Conservation (phyloP, 1,139 yeast genomes). For the Pichia sp. region DNA sequence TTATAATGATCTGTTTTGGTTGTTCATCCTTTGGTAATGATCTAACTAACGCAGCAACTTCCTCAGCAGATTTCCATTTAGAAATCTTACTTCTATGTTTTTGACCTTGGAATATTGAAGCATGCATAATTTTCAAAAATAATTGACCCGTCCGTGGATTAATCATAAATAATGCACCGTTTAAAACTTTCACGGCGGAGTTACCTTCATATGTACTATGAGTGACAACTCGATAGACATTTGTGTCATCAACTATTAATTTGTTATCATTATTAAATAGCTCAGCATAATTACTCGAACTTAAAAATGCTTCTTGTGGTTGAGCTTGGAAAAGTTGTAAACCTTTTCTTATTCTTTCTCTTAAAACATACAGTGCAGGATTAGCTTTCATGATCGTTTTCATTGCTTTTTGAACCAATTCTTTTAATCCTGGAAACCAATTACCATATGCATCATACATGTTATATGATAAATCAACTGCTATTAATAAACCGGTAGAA, state of each 20-base stretch:
- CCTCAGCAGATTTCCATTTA: slow-evolving; percentile 98
- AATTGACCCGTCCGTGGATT: slow-evolving; percentile 89
- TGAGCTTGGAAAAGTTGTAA: slow-evolving; percentile 89
- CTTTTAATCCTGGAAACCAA: slow-evolving; percentile 95
- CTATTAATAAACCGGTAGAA: slow-evolving; percentile 86
- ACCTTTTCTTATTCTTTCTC: slow-evolving; percentile 93
- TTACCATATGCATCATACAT: slow-evolving; percentile 96
- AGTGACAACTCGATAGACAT: slow-evolving; percentile 89
- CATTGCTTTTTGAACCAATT: slow-evolving; percentile 87
- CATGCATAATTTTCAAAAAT: slow-evolving; percentile 82
- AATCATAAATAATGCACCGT: slow-evolving; percentile 86
- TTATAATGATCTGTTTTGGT: slow-evolving; percentile 85
- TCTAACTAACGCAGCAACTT: slow-evolving; percentile 83
- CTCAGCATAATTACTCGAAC: slow-evolving; percentile 86
- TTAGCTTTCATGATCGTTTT: slow-evolving; percentile 89
- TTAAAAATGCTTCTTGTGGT: slow-evolving; percentile 86
- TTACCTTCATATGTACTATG: slow-evolving; percentile 94
- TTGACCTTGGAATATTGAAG: slow-evolving; percentile 97
- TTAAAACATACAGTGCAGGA: slow-evolving; percentile 83
- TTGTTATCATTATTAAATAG: slow-evolving; percentile 78
- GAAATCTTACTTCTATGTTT: slow-evolving; percentile 90
- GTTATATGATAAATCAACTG: slow-evolving; percentile 90
- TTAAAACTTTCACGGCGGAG: slow-evolving; percentile 83
- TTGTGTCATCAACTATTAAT: slow-evolving; percentile 83
- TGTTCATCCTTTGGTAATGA: slow-evolving; percentile 91